Evolutionary conservation across 192 early-diverging fungal species (phyloP).

Genomic region (Geranomyces variabilis): DNA sequence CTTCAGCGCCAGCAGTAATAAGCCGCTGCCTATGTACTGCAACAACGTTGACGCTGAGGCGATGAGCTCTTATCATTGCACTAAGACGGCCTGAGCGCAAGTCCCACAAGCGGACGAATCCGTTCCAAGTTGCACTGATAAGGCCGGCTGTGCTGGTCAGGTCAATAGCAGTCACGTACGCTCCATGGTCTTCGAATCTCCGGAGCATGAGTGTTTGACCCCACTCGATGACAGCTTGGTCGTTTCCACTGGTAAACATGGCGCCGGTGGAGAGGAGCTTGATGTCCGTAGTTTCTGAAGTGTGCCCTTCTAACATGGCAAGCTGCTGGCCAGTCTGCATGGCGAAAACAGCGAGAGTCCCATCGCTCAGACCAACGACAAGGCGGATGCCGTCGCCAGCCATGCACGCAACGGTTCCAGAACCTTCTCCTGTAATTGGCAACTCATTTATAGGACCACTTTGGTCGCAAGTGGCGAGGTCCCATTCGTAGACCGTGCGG

Average conservation of each 20-base stretch:
- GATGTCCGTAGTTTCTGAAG: slow-evolving; percentile 10
- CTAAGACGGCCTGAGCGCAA: slow-evolving; percentile 4
- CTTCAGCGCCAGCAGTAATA: slow-evolving; percentile 24
- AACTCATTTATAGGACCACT: slow-evolving; percentile 17
- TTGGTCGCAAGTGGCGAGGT: not conserved
- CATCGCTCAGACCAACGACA: slow-evolving; percentile 33
- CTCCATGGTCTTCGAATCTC: slow-evolving; percentile 27
- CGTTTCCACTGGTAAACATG: slow-evolving; percentile 32
- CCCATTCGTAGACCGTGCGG: slow-evolving; percentile 17
- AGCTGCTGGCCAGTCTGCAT: slow-evolving; percentile 18
- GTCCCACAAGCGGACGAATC: slow-evolving; percentile 29
- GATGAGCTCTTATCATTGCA: not conserved
- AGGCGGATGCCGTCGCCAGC: slow-evolving; percentile 28
- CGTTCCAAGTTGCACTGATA: slow-evolving; percentile 21
- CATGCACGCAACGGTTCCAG: slow-evolving; percentile 19
- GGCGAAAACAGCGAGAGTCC: slow-evolving; percentile 33
- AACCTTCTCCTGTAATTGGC: not conserved
- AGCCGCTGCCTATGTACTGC: not conserved
- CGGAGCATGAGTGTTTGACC: slow-evolving; percentile 27
- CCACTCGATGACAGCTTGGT: slow-evolving; percentile 29
- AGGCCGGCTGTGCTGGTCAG: not conserved
- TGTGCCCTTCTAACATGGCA: slow-evolving; percentile 19
- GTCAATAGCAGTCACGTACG: slow-evolving; percentile 9
- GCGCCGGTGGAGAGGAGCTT: not conserved
- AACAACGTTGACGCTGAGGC: slow-evolving; percentile 23